Evolutionary conservation across 2,329 filamentous ascomycete species (phyloP).

Genomic region (Arthrinium puccinioides): DNA sequence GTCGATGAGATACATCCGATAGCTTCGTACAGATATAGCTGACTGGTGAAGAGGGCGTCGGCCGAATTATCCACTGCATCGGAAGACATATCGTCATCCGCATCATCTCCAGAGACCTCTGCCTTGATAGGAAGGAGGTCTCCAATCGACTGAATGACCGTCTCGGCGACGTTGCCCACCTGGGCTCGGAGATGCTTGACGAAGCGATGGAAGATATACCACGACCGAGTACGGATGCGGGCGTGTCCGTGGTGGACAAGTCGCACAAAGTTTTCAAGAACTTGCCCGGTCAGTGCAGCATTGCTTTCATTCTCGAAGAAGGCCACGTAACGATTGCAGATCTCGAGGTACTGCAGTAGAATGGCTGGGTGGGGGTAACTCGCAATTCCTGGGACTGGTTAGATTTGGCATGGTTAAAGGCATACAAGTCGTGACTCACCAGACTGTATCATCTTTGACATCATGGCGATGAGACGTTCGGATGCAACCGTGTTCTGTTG

Average conservation of each 20-base stretch:
- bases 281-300: constrained; percentile 70
- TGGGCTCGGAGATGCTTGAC: constrained; percentile 80
- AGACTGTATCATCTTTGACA: constrained; percentile 91
- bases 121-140: constrained; percentile 88
- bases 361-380: constrained; percentile 86
- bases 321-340: constrained; percentile 85
- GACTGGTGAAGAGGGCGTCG: constrained; percentile 85
- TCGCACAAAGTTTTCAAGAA: constrained; percentile 84
- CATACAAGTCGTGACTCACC: constrained; percentile 53
- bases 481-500: constrained; percentile 73
- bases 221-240: constrained; percentile 82
- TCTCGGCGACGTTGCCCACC: constrained; percentile 84
- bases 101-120: constrained; percentile 70
- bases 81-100: constrained; percentile 89
- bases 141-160: constrained; percentile 80
- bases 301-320: constrained; percentile 75
- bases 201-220: constrained; percentile 93
- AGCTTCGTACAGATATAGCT: constrained; percentile 90
- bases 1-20: constrained; percentile 89
- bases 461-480: constrained; percentile 81
- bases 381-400: constrained; percentile 56
- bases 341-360: constrained; percentile 96
- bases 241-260: constrained; percentile 83
- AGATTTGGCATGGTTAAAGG: too few species aligned
- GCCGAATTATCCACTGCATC: constrained; percentile 84